These are phyloP conservation scores for Phytophthora meadii DNA, from an alignment of 352 stramenopile genomes.

Conservation along the genomic window DNA sequence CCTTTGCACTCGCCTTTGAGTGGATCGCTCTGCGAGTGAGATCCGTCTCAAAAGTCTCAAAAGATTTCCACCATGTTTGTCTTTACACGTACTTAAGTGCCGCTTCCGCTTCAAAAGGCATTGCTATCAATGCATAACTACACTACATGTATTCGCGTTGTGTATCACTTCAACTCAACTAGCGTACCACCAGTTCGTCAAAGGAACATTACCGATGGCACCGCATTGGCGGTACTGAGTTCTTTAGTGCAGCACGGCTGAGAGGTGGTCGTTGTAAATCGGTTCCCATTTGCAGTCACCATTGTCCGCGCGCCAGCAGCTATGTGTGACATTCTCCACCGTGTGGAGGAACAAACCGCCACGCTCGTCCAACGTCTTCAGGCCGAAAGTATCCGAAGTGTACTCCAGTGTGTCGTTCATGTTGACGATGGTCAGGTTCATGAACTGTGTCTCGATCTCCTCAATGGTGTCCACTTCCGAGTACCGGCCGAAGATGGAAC, in stretches of 20 bases:
- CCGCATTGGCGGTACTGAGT: background rate
- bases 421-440: conserved; percentile 38
- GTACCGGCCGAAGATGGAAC: conserved; percentile 48
- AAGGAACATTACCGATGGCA: background rate
- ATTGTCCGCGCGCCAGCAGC: conserved; percentile 23
- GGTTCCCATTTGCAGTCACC: conserved; percentile 42
- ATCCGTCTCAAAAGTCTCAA: conserved; percentile 2
- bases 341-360: conserved; percentile 37
- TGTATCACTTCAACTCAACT: conserved; percentile 5
- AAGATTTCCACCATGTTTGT: background rate
- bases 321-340: conserved; percentile 33
- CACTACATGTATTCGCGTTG: background rate
- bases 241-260: conserved; percentile 27
- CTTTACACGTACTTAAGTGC: no score
- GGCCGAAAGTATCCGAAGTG: conserved; percentile 43
- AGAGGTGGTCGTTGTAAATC: conserved; percentile 51
- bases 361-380: conserved; percentile 41
- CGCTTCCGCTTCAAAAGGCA: background rate
- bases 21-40: background rate
- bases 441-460: conserved; percentile 41
- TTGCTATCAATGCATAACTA: background rate
- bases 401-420: conserved; percentile 46
- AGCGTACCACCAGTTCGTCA: background rate
- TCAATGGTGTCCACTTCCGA: conserved; percentile 37
- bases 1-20: background rate